These are phyloP conservation scores for Opeltia flavorubescens DNA, from an alignment of 495 filamentous ascomycete species.

Conservation along the genomic window DNA sequence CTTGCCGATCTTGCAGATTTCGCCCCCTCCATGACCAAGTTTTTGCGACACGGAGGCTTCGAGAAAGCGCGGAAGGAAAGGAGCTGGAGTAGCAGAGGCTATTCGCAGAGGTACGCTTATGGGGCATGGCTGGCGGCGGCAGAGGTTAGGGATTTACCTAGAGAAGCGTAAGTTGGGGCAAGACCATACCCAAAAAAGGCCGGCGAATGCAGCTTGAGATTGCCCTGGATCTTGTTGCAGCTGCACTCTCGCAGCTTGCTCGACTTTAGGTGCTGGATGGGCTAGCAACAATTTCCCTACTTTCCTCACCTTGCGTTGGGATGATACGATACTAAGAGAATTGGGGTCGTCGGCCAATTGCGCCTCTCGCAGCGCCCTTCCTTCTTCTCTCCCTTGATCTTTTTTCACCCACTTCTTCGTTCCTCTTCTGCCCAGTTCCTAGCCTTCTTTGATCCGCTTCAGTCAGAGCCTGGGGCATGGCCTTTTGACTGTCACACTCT, in stretches of 20 bases:
- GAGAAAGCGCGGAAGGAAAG: background rate
- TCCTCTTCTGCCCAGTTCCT: constrained; percentile 9
- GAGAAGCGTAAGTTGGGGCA: background rate
- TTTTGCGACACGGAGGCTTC: background rate
- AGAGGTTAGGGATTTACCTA: no score
- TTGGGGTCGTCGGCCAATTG: background rate
- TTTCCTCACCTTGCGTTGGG: constrained; percentile 1
- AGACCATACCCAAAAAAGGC: constrained; percentile 1
- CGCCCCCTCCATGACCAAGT: background rate
- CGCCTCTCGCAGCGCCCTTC: background rate
- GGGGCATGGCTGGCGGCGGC: background rate
- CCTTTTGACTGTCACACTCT: background rate
- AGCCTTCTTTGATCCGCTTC: constrained; percentile 11
- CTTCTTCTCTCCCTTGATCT: background rate
- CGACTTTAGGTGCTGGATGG: background rate
- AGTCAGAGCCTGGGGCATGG: constrained; percentile 5
- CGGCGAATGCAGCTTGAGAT: constrained; percentile 1
- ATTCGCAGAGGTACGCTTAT: background rate
- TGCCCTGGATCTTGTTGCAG: background rate
- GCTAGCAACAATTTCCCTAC: background rate
- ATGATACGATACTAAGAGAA: background rate
- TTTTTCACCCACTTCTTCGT: constrained; percentile 7
- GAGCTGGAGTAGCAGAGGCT: background rate
- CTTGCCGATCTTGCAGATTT: background rate
- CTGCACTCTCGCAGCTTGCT: background rate